phyloP scores from a whole-genome alignment of 225 moss, liverwort and hornwort genomes.

The Straminergon stramineum region DNA sequence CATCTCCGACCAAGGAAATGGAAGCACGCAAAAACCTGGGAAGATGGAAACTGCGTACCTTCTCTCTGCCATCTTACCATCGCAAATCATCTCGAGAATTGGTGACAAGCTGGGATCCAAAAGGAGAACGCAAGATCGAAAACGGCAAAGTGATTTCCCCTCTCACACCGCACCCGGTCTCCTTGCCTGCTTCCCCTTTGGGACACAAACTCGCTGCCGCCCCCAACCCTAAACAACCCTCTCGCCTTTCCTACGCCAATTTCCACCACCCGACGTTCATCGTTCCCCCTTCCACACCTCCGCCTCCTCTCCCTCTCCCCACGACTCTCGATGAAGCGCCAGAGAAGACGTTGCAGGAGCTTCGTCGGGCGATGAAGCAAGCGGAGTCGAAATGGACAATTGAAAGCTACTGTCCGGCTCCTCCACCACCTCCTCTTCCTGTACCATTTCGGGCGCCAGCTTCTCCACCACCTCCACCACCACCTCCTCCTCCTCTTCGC shows the following conservation, averaged over 20 bases:
- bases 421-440: slow-evolving; percentile 42
- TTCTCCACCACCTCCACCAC: slow-evolving; percentile 21
- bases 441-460: slow-evolving; percentile 15
- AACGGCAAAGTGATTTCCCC: neutral
- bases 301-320: slow-evolving; percentile 27
- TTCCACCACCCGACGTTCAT: slow-evolving; percentile 4
- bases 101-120: neutral
- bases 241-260: slow-evolving; percentile 6
- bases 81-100: neutral
- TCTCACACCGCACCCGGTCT: slow-evolving; percentile 14
- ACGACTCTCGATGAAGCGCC: slow-evolving; percentile 4
- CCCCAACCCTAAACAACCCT: neutral
- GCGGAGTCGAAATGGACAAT: slow-evolving; percentile 38
- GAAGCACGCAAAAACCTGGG: neutral
- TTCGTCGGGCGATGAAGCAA: slow-evolving; percentile 27
- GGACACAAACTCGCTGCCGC: neutral
- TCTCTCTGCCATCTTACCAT: slow-evolving; percentile 22
- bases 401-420: slow-evolving; percentile 27
- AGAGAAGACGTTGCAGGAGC: slow-evolving; percentile 20
- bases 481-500: slow-evolving; percentile 4
- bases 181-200: slow-evolving; percentile 15
- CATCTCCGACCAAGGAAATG: slow-evolving; percentile 2
- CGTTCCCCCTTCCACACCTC: slow-evolving; percentile 36
- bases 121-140: neutral
- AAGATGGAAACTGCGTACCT: slow-evolving; percentile 20